Evolutionary conservation across 176 grass and related monocot species (phyloP).

Genomic region (Aegilops longissima): DNA sequence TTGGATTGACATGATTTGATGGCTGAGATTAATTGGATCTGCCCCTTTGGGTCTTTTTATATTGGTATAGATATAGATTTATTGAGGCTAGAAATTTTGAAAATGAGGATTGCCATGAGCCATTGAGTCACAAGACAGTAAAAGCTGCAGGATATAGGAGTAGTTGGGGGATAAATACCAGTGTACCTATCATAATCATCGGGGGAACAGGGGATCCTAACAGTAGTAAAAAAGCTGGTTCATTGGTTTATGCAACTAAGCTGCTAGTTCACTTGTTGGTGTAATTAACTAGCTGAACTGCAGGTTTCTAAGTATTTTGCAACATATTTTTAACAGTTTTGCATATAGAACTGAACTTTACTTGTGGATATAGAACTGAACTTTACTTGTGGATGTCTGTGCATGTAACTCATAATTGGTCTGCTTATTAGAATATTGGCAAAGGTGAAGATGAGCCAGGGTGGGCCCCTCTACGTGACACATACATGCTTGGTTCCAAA

Average conservation of each 20-base stretch:
- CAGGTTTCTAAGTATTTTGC: not conserved
- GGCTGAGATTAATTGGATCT: too few species aligned
- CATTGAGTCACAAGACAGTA: not conserved
- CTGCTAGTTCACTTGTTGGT: not conserved
- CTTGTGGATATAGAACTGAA: not conserved
- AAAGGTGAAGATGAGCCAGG: conserved; percentile 66
- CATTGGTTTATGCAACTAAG: not conserved
- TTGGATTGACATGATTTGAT: too few species aligned
- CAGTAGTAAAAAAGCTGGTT: not conserved
- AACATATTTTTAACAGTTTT: not conserved
- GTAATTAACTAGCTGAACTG: too few species aligned
- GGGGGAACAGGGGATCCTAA: not conserved
- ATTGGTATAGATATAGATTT: not conserved
- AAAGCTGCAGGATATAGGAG: not conserved
- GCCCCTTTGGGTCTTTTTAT: too few species aligned
- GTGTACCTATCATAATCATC: not conserved
- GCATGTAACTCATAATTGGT: not conserved
- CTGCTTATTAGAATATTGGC: conserved; percentile 38
- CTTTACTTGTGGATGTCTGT: not conserved
- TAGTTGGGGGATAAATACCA: not conserved
- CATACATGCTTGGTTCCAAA: conserved; percentile 83
- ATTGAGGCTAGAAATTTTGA: not conserved
- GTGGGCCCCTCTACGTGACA: conserved; percentile 70
- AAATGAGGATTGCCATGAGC: not conserved
- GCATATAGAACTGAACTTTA: not conserved